These are phyloP conservation scores for Mycotypha africana DNA, from an alignment of 371 early-diverging fungal species.

Conservation along the genomic window DNA sequence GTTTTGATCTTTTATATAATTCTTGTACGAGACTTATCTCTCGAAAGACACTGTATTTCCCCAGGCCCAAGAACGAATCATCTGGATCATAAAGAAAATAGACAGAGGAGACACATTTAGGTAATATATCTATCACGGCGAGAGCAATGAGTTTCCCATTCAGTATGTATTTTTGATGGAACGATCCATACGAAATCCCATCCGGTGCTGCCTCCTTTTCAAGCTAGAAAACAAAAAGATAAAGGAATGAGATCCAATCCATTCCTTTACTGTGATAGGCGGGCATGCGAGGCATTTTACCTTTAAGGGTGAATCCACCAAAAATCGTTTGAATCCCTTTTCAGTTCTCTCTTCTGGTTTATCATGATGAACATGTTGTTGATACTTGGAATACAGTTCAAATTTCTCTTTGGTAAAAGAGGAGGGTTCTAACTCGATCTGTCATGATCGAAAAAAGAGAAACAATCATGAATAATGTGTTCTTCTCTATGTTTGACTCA, in stretches of 20 bases:
- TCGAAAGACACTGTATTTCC: conserved; percentile 78
- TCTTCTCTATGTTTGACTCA: too few relatives aligned
- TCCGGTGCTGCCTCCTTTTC: not conserved
- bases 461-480: not conserved
- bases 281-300: too few relatives aligned
- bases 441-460: not conserved
- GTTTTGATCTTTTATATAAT: conserved; percentile 12
- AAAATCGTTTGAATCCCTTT: conserved; percentile 60
- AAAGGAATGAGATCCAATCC: too few relatives aligned
- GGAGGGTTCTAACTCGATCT: conserved; percentile 59
- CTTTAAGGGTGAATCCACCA: conserved; percentile 72
- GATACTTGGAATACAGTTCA: conserved; percentile 76
- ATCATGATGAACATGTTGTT: conserved; percentile 75
- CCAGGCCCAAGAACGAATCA: conserved; percentile 65
- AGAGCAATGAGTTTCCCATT: conserved; percentile 77
- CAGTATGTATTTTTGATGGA: conserved; percentile 84
- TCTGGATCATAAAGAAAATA: conserved; percentile 93
- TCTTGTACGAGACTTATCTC: conserved; percentile 64
- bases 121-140: conserved; percentile 88
- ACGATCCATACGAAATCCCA: conserved; percentile 64
- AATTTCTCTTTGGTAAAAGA: conserved; percentile 70
- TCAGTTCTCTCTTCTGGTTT: conserved; percentile 44
- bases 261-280: too few relatives aligned
- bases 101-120: conserved; percentile 84
- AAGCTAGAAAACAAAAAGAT: too few relatives aligned